Conservation (phyloP, 257 asterid genomes). For the Buddleja alternifolia region DNA sequence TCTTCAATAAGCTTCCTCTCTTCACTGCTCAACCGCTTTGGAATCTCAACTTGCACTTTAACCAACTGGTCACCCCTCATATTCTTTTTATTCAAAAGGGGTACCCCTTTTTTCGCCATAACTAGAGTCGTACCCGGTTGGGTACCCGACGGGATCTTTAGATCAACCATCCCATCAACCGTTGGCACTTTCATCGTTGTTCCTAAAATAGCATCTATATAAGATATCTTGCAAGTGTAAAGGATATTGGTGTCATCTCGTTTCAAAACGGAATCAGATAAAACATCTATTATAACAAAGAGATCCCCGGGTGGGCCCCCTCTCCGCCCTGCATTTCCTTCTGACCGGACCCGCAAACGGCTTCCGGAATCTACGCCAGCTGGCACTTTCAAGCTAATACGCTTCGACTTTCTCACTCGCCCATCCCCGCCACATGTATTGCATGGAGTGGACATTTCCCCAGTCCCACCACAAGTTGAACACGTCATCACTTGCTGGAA, state of each 20-base stretch:
- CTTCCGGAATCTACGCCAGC: constrained; percentile 94
- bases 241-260: constrained; percentile 90
- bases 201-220: constrained; percentile 87
- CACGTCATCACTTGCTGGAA: constrained; percentile 97
- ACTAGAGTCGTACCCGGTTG: constrained; percentile 95
- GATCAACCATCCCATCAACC: constrained; percentile 88
- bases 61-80: constrained; percentile 99
- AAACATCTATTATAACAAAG: constrained; percentile 79
- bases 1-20: constrained; percentile 94
- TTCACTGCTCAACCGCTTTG: constrained; percentile 82
- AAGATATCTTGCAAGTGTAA: constrained; percentile 85
- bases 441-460: constrained; percentile 89
- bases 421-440: constrained; percentile 81
- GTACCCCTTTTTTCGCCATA: constrained; percentile 94
- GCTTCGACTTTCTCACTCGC: constrained; percentile 80
- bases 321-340: constrained; percentile 87
- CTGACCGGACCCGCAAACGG: constrained; percentile 84
- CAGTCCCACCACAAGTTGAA: constrained; percentile 81
- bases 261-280: constrained; percentile 70
- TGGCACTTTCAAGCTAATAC: constrained; percentile 92
- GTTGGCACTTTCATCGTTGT: constrained; percentile 86
- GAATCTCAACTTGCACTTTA: constrained; percentile 94
- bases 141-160: constrained; percentile 86
- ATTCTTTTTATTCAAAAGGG: constrained; percentile 64
- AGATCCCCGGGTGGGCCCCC: constrained; percentile 98